Evolutionary conservation across 208 protist genomes (phyloP).

Genomic region (Leishmania amazonensis): DNA sequence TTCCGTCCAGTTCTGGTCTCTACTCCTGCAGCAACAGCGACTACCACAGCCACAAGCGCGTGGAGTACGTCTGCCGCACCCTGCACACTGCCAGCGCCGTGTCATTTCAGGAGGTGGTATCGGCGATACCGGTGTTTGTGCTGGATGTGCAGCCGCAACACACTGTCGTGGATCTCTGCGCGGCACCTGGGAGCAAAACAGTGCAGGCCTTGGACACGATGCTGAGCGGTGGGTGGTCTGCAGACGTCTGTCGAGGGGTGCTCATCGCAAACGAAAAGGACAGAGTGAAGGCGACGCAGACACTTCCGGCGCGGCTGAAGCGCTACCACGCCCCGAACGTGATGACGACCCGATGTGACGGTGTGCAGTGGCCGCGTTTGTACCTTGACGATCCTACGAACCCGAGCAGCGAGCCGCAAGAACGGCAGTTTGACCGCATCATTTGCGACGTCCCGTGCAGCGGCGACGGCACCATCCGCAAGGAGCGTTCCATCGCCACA

Average conservation of each 20-base stretch:
- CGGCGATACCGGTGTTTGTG: conserved; percentile 77
- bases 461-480: conserved; percentile 96
- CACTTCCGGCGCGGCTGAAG: conserved; percentile 88
- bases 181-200: conserved; percentile 92
- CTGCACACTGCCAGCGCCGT: conserved; percentile 83
- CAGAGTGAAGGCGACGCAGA: conserved; percentile 93
- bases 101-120: conserved; percentile 92
- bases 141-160: conserved; percentile 80
- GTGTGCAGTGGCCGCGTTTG: conserved; percentile 83
- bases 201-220: conserved; percentile 89
- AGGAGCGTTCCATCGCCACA: conserved; percentile 78
- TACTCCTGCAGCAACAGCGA: conserved; percentile 77
- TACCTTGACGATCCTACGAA: conserved; percentile 41
- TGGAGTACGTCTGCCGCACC: conserved; percentile 83
- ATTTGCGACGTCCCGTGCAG: conserved; percentile 97
- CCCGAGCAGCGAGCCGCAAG: conserved; percentile 26
- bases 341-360: conserved; percentile 87
- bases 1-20: conserved; percentile 38
- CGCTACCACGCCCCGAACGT: conserved; percentile 88
- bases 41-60: conserved; percentile 70
- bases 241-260: conserved; percentile 51
- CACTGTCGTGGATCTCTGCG: conserved; percentile 89
- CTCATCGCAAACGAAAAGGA: conserved; percentile 92
- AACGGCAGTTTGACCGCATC: conserved; percentile 87
- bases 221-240: conserved; percentile 52